Percentiles rank a stretch among this genome's conserved stretches.
phyloP scores from a whole-genome alignment of 2,329 filamentous ascomycete species.

The Fusarium veterinarium region DNA sequence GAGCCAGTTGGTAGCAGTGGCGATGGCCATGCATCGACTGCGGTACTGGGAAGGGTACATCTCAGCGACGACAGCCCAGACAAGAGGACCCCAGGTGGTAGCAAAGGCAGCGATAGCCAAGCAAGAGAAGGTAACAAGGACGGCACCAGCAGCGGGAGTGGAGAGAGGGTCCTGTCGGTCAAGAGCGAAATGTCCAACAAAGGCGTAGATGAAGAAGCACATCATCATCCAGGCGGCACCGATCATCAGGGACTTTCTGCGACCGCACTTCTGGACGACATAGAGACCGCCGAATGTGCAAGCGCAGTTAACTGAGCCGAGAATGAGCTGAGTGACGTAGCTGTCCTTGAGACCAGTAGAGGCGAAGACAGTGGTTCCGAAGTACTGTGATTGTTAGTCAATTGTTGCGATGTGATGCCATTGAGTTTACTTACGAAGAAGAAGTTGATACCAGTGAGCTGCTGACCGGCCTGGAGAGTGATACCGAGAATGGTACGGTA shows the following conservation, averaged over 20 bases:
- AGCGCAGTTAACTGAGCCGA: conserved; percentile 74
- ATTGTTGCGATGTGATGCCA: not conserved
- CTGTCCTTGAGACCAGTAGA: conserved; percentile 73
- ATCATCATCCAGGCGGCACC: conserved; percentile 71
- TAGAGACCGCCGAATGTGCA: conserved; percentile 74
- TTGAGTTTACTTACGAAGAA: conserved; percentile 59
- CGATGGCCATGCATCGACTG: conserved; percentile 65
- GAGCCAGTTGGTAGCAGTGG: conserved; percentile 70
- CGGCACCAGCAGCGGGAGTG: conserved; percentile 63
- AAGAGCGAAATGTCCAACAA: conserved; percentile 60
- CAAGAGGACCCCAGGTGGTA: conserved; percentile 76
- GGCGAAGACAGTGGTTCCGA: conserved; percentile 73
- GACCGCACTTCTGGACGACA: conserved; percentile 73
- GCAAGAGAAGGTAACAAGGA: conserved; percentile 76
- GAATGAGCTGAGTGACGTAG: conserved; percentile 75
- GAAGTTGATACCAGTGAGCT: conserved; percentile 70
- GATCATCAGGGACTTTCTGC: conserved; percentile 70
- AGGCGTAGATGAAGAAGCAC: conserved; percentile 64
- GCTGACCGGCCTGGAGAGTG: conserved; percentile 72
- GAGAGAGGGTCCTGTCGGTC: conserved; percentile 55
- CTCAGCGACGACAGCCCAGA: conserved; percentile 74
- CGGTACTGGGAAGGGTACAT: conserved; percentile 71
- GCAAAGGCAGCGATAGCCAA: conserved; percentile 75
- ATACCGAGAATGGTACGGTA: conserved; percentile 73
- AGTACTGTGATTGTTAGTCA: conserved; percentile 54